Evolutionary conservation across 2,329 filamentous ascomycete genomes (phyloP), one percentile per base, ranked within the genome.

Genomic region (Mycosphaerella sp.): DNA sequence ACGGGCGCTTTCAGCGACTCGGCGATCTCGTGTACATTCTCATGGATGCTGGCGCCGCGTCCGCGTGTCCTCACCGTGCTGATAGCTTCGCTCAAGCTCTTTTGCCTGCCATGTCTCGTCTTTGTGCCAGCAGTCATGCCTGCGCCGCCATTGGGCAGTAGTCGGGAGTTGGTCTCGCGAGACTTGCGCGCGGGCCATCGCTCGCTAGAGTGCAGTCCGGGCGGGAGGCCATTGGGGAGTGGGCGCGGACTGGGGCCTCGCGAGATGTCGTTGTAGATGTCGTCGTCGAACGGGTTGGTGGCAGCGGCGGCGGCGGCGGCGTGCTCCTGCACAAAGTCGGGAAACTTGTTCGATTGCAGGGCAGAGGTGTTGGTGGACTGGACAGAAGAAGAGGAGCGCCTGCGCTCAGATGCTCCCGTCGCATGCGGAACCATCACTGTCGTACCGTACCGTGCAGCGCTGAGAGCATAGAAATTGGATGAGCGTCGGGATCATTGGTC

Each of bases 21-120:
- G 43, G 90, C 91, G 65, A 98, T 83, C 72, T 97, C 92, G 57
- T 95, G 89, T 51, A 90, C 91, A 73, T 95, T 95, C 69, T 92
- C 88, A 74, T 85, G 91, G 64, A 96, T 85, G 70, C 91, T 97
- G 48, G 82, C 88, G 65, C 85, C 88, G 14, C 59, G 48, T 40
- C 54, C 54, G 64, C 90, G 80, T 38, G 81, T 84, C 61, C 89
- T 80, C 64, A 96, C 92, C 2, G 83, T 90, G 63, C 82, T 83
- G 61, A 96, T 81, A n/a, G 92, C 89, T 71, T 95, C 89, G 65
- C 83, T 84, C 63, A 96, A 80, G 72, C 90, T 95, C 78, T 92
- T 95, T 69, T 93, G 89, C 60, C 86, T 78, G 14, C 75, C 76
- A 67, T 91, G 87, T 62, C 82, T 74, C 42, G 63, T 58, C 62